Conservation (phyloP, 2,329 filamentous ascomycete genomes). For the Pseudogymnoascus destructans region DNA sequence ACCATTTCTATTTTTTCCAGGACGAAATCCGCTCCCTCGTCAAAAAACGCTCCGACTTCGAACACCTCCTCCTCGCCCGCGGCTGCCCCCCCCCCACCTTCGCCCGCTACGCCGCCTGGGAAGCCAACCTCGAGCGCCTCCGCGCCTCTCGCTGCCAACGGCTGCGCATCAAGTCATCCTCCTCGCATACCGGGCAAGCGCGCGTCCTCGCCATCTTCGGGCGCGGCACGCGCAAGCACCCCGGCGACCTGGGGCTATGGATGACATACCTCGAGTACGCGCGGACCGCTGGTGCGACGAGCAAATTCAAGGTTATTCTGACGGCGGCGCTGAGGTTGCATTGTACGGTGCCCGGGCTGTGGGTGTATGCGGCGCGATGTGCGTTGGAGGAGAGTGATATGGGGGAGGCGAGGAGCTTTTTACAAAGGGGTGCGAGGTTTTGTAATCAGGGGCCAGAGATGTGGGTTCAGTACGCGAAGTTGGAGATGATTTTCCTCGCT, state of each 20-base stretch:
- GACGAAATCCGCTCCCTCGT: conserved; percentile 85
- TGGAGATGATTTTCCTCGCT: conserved; percentile 85
- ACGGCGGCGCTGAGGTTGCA: conserved; percentile 68
- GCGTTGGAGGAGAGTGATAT: conserved; percentile 79
- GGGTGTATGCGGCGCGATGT: conserved; percentile 71
- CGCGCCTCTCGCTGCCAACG: conserved; percentile 73
- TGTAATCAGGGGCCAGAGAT: conserved; percentile 61
- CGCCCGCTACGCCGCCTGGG: conserved; percentile 67
- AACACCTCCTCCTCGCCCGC: conserved; percentile 77
- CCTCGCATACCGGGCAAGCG: conserved; percentile 59
- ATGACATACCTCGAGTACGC: conserved; percentile 80
- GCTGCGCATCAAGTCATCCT: conserved; percentile 56
- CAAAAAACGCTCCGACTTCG: conserved; percentile 81
- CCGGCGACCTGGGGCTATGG: conserved; percentile 72
- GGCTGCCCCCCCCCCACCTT: conserved; percentile 68
- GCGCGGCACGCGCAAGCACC: conserved; percentile 71
- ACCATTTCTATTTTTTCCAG: conserved; percentile 30
- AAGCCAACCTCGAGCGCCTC: conserved; percentile 57
- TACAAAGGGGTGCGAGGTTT: conserved; percentile 84
- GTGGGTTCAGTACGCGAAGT: conserved; percentile 81
- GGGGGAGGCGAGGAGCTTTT: conserved; percentile 66
- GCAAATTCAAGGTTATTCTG: conserved; percentile 51
- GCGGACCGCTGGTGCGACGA: conserved; percentile 50
- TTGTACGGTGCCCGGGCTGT: conserved; percentile 69
- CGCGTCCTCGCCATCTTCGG: conserved; percentile 85